Conservation (phyloP, 1,284 basidiomycete genomes). For the Leccinum griseonigrum region DNA sequence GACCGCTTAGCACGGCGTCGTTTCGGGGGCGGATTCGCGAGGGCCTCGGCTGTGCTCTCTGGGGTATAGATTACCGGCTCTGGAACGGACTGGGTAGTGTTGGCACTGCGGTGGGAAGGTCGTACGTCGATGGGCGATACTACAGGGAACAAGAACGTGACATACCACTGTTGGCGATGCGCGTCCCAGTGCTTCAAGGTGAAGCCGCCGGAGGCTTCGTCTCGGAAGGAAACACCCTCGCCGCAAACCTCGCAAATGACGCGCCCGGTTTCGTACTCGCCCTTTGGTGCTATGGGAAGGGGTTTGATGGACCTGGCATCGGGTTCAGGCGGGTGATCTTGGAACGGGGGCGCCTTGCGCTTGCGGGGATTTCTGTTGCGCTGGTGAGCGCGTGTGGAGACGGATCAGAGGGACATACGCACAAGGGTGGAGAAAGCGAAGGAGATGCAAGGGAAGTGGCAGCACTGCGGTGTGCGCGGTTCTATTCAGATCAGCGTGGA, state of each 20-base stretch:
- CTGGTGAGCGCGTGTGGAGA: constrained; percentile 15
- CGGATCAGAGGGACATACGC: constrained; percentile 21
- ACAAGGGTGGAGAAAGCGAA: constrained; percentile 18
- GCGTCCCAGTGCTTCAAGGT: constrained; percentile 68
- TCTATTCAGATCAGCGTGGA: constrained; percentile 18
- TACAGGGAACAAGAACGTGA: constrained; percentile 10
- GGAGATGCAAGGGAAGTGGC: constrained; percentile 12
- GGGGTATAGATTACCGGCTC: constrained; percentile 42
- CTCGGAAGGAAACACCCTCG: constrained; percentile 58
- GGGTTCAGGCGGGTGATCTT: constrained; percentile 21
- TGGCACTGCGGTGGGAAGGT: constrained; percentile 23
- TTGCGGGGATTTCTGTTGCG: constrained; percentile 36
- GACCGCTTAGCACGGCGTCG: constrained; percentile 73
- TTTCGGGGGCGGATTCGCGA: constrained; percentile 48
- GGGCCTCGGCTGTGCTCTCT: constrained; percentile 38
- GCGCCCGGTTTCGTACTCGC: constrained; percentile 55
- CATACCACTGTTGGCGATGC: constrained; percentile 59
- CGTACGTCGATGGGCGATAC: constrained; percentile 2
- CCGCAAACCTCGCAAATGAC: constrained; percentile 65
- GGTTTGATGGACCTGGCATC: constrained; percentile 15
- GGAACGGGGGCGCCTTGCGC: constrained; percentile 38
- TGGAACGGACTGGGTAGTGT: constrained; percentile 31
- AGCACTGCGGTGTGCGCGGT: constrained; percentile 13
- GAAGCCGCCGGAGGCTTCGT: constrained; percentile 57
- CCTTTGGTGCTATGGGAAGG: constrained; percentile 29